Evolutionary conservation across 2,329 filamentous ascomycete genomes (phyloP), one percentile per base, ranked within the genome.

Genomic region (Bipolaris bicolor): DNA sequence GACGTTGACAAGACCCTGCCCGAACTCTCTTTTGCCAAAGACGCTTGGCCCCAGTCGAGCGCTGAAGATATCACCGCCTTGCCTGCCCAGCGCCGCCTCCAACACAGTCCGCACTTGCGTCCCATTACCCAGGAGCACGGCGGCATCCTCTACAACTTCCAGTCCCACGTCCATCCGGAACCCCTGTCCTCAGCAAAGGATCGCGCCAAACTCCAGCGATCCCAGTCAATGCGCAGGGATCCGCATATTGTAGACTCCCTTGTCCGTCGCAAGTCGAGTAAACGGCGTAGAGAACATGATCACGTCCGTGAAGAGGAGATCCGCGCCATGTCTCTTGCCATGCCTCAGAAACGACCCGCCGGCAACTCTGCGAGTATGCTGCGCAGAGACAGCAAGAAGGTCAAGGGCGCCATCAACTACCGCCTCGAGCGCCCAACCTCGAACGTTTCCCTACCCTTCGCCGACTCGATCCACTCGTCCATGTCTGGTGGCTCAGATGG

Each of bases 261-360:
- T 26, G 77, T 85, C 49, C 85, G 88, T 57, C 88, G 88, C 60
- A 91, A 87, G 70, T 90, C 90, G 39, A 92, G 87, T 80, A 96
- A 77, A 64, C 75, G 91, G 78, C 86, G 89, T 67, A 66, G 62
- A 51, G 69, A 71, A 44, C 88, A 89, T 65, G 90, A 96, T 61
- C 86, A 87, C 71, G 83, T 89, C 57, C 85, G 94, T 55, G 93
- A 97, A 77, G 91, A 91, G 61, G 92, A 97, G 77, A 92, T 97
- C 71, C 90, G 88, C 72, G 88, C 91, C 52, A 91, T 97, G 90
- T 90, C 86, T 70, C 85, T 86, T 59, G 82, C 84, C 2, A 84
- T 88, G 64, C 87, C 90, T 5, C 79, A 87, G 58, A 83, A 81
- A 51, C 85, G 90, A 49, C 82, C 88, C 5, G 83, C 83, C 10